Conservation (phyloP, 345 rosid species). For the Lenwebbia sp. region DNA sequence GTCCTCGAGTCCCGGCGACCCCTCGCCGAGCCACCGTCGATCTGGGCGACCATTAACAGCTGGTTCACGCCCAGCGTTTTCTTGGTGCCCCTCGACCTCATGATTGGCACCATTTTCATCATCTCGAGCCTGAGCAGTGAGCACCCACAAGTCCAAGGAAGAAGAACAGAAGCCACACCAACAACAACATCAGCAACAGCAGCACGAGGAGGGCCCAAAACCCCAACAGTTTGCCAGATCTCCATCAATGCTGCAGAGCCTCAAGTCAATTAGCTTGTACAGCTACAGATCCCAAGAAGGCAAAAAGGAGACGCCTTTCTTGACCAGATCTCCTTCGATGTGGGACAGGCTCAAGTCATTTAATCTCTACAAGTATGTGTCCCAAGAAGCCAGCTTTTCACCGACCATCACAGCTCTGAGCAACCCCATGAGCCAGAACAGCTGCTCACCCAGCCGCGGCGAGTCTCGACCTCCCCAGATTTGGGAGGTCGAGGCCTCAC, state of each 20-base stretch:
- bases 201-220: conserved; percentile 1
- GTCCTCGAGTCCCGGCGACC: too few relatives aligned
- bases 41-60: conserved; percentile 37
- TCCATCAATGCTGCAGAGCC: conserved; percentile 61
- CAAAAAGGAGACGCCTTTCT: conserved; percentile 5
- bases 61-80: conserved; percentile 70
- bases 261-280: conserved; percentile 50
- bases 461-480: too few relatives aligned
- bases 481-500: too few relatives aligned
- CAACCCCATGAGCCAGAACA: not conserved
- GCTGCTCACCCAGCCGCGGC: too few relatives aligned
- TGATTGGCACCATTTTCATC: conserved; percentile 60
- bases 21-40: too few relatives aligned
- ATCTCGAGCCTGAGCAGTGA: conserved; percentile 34
- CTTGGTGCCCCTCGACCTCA: conserved; percentile 55
- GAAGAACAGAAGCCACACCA: not conserved
- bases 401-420: conserved; percentile 1
- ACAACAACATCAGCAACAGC: not conserved
- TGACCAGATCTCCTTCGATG: conserved; percentile 59
- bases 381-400: conserved; percentile 30
- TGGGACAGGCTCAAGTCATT: conserved; percentile 54
- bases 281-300: conserved; percentile 23
- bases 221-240: conserved; percentile 34
- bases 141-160: conserved; percentile 9
- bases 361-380: conserved; percentile 38